phyloP scores from a whole-genome alignment of 2,329 filamentous ascomycete species.

The Zasmidium citrigriseum region DNA sequence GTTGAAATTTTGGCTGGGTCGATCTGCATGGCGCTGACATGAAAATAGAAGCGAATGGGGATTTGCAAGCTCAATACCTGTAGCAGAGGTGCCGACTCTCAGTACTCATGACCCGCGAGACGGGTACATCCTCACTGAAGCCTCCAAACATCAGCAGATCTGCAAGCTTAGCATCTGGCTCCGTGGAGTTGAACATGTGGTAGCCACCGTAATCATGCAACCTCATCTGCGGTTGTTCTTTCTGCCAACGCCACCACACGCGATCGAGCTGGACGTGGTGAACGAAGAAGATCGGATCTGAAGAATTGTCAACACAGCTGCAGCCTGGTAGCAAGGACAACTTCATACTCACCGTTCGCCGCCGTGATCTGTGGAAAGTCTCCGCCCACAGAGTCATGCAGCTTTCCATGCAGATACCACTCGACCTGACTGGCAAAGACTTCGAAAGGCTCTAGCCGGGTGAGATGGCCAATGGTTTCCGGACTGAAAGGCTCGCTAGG shows the following conservation, averaged over 20 bases:
- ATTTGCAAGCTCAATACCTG: too few relatives aligned
- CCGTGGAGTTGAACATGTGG: too few relatives aligned
- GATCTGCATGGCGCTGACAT: too few relatives aligned
- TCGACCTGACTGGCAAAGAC: background rate
- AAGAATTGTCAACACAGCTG: background rate
- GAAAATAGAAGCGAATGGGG: too few relatives aligned
- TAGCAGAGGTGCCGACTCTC: too few relatives aligned
- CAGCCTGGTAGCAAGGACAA: background rate
- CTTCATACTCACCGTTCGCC: constrained; percentile 1
- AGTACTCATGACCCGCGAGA: too few relatives aligned
- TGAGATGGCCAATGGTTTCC: background rate
- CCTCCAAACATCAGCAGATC: too few relatives aligned
- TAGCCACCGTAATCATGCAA: too few relatives aligned
- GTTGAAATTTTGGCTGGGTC: too few relatives aligned
- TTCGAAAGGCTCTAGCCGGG: background rate
- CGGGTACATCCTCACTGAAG: too few relatives aligned
- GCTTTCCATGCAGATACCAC: background rate
- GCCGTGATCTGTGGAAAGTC: background rate
- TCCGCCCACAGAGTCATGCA: background rate
- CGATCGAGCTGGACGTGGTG: constrained; percentile 6
- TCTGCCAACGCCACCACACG: constrained; percentile 10
- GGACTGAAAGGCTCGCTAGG: background rate
- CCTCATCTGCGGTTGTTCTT: too few relatives aligned
- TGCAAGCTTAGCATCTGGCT: too few relatives aligned
- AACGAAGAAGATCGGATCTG: constrained; percentile 6